Evolutionary conservation across 2,329 filamentous ascomycete genomes (phyloP), one percentile per base, ranked within the genome.

Genomic region (Alternaria metachromatica): DNA sequence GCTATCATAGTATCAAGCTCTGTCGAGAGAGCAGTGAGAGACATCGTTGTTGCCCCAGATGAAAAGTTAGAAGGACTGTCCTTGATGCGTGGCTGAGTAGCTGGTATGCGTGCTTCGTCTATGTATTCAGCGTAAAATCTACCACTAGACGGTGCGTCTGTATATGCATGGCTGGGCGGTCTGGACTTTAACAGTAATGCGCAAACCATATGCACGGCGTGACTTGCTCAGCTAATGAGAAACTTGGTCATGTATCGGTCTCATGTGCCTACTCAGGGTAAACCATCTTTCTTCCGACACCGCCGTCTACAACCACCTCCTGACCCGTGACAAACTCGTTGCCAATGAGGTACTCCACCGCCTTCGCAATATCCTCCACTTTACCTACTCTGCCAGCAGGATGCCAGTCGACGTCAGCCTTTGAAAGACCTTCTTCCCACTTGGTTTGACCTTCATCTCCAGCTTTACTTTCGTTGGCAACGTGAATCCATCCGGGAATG

Each of bases 401-500:
- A 73, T 87, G 84, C 84, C 84, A 86, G 55, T 72, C 62, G 26
- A 81, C 79, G 63, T 87, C 85, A 43, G 81, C 80, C 61, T 81
- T 74, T 2, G 72, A 80, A 66, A 86, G 67, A 0, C 81, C 83
- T 5, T 84, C 81, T 62, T 84, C 83, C 85, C 84, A 86, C 33
- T 65, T 64, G 51, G 55, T 63, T 0, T 79, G 79, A 44, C 77
- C 72, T 67, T 82, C 80, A 67, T 86, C 82, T 3, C 75, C 82
- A 43, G 71, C 70, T 64, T 77, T 76, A 45, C 75, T 80, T 72
- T 84, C 82, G 49, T 85, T 77, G 50, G 70, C 75, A 8, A 86
- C 84, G 67, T 86, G 80, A 50, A 87, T 84, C 85, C 85, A 87
- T 0, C 85, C 84, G 0, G 84, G 84, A 33, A 85, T 69, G 15